Conservation (phyloP, 805 yeast genomes). For the Candida pini region DNA sequence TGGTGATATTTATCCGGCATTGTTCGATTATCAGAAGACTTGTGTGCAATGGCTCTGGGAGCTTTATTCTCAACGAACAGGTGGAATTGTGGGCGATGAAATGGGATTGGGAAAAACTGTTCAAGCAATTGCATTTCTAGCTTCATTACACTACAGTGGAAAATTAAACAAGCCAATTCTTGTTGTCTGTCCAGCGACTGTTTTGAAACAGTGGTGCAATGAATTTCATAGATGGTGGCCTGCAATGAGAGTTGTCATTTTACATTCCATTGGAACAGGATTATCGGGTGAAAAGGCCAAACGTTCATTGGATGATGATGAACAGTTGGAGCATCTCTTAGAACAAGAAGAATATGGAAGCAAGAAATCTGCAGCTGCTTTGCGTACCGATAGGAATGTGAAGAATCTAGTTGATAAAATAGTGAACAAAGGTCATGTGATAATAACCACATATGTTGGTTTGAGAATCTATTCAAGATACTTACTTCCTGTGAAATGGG, state of each 20-base stretch:
- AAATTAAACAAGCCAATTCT: conserved; percentile 70
- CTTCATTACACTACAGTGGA: conserved; percentile 83
- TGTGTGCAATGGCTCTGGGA: conserved; percentile 99
- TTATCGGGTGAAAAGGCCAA: conserved; percentile 39
- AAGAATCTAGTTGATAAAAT: conserved; percentile 51
- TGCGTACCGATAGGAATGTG: conserved; percentile 25
- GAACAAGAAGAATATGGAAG: conserved; percentile 32
- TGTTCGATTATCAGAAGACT: conserved; percentile 92
- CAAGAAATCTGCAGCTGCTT: conserved; percentile 20
- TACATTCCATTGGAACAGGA: conserved; percentile 91
- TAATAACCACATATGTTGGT: conserved; percentile 83
- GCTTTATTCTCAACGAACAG: conserved; percentile 78
- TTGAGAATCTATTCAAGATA: conserved; percentile 44
- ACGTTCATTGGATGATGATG: conserved; percentile 40
- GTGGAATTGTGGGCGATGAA: conserved; percentile 96
- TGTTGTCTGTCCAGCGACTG: conserved; percentile 95
- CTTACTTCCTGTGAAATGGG: conserved; percentile 73
- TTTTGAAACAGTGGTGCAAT: conserved; percentile 93
- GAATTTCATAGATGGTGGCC: conserved; percentile 99
- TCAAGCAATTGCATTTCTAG: conserved; percentile 85
- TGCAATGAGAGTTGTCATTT: conserved; percentile 73
- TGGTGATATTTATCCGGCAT: conserved; percentile 80
- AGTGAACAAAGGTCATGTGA: conserved; percentile 66
- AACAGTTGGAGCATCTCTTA: conserved; percentile 41
- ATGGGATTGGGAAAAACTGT: conserved; percentile 98